Base-by-base conservation (phyloP, 805 yeast genomes). In the Yarrowia deformans region DNA sequence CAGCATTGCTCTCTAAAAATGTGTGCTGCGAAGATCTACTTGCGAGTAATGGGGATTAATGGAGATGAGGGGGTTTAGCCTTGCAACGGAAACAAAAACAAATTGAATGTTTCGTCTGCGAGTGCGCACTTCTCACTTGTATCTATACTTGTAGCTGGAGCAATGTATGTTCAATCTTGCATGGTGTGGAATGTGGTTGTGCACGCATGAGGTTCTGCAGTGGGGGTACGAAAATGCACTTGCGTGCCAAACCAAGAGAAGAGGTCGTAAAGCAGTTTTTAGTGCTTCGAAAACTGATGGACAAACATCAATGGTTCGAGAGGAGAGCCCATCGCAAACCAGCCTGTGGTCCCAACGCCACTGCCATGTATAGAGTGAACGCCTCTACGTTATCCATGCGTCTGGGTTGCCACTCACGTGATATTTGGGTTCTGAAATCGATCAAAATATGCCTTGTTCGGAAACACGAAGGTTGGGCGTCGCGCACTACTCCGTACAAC, bases 401-500 rank as follows among this genome's bases (percentile, higher is more conserved):
- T 43, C 66, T 45, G 52, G 45, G 40, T n/a, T 18, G 43, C 32
- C 34, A 18, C 52, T 43, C 66, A 45, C 66, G 52, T 60, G 66
- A 60, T n/a, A 14, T 13, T 32, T 16, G 29, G 52, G 50, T 43
- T 60, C 19, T 19, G 37, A 19, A 42, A n/a, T 42, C 39, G 66
- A 43, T 45, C 52, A 45, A 18, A 43, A 60, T 34, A 45, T 29
- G 29, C 63, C 48, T 56, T 56, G 48, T 40, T 40, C 29, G 63
- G 39, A 56, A 40, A 29, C 63, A 56, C 46, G 63, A 56, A 56
- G 63, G 63, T 56, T 56, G 63, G 48, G 46, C 37, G 61, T 55
- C 61, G 63, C 48, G 63, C 63, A 56, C 63, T 56, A 40, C 63
- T 56, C 63, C 48, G 48, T 56, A 56, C 63, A 40, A 40, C 63